Evolutionary conservation across 495 filamentous ascomycete species (phyloP).

Genomic region (Jackrogersella minutella): DNA sequence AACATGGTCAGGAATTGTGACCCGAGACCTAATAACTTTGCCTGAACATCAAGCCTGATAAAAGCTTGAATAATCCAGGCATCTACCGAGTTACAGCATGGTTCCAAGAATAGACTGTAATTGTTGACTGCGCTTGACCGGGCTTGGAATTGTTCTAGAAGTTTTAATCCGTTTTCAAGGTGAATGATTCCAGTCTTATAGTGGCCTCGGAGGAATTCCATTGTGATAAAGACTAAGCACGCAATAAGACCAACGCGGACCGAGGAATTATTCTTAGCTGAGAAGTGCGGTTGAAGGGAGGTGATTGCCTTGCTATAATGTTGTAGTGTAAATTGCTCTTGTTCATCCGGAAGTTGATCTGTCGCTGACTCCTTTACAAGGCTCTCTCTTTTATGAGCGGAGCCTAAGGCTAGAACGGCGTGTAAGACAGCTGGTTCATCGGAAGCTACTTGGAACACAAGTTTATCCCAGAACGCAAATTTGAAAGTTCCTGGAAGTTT

Average conservation of each 20-base stretch:
- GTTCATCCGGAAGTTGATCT: constrained; percentile 29
- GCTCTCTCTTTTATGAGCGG: constrained; percentile 50
- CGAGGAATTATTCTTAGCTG: constrained; percentile 31
- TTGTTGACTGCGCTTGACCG: constrained; percentile 9
- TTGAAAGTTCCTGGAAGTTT: constrained; percentile 57
- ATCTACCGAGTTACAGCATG: constrained; percentile 41
- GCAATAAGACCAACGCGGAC: constrained; percentile 58
- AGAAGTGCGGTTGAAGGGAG: constrained; percentile 47
- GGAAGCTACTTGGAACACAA: constrained; percentile 55
- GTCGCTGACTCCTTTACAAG: not conserved
- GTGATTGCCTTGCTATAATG: constrained; percentile 58
- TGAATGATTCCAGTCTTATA: constrained; percentile 53
- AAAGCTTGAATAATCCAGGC: constrained; percentile 53
- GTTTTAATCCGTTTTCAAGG: constrained; percentile 53
- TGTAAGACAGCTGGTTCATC: constrained; percentile 61
- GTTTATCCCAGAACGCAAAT: constrained; percentile 56
- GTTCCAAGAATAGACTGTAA: constrained; percentile 25
- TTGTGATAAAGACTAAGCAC: constrained; percentile 64
- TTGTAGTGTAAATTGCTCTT: constrained; percentile 49
- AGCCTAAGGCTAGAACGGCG: constrained; percentile 58
- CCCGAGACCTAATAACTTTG: constrained; percentile 43
- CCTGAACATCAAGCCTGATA: constrained; percentile 48
- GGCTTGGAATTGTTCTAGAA: constrained; percentile 41
- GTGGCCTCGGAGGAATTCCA: constrained; percentile 63
- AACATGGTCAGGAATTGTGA: constrained; percentile 21